Conservation (phyloP, 2,329 filamentous ascomycete genomes). For the Aureobasidium sp. region DNA sequence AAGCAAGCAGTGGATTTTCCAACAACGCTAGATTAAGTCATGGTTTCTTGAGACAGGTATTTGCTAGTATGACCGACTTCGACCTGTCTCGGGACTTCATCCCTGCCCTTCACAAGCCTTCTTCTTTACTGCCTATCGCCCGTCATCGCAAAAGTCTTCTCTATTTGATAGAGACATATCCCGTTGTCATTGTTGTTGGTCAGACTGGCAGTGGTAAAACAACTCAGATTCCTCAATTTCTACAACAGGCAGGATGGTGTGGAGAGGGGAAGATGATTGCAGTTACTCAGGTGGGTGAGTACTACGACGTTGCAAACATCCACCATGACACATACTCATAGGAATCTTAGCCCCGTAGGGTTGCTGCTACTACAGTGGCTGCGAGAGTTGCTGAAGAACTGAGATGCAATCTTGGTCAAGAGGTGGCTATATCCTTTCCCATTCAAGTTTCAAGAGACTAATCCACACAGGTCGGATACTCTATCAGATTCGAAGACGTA, state of each 20-base stretch:
- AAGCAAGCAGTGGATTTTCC: too few relatives aligned
- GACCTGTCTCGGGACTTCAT: conserved; percentile 50
- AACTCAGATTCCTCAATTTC: conserved; percentile 88
- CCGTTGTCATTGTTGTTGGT: conserved; percentile 82
- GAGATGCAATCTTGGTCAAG: conserved; percentile 76
- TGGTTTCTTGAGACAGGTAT: not conserved
- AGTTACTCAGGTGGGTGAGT: conserved; percentile 71
- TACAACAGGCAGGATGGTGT: conserved; percentile 86
- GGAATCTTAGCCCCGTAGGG: conserved; percentile 64
- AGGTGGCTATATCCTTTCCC: conserved; percentile 32
- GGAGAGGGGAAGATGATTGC: conserved; percentile 73
- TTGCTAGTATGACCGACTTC: conserved; percentile 24
- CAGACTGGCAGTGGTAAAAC: conserved; percentile 95
- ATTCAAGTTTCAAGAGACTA: not conserved
- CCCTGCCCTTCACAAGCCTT: conserved; percentile 77
- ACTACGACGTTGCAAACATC: conserved; percentile 14
- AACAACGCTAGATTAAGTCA: too few relatives aligned
- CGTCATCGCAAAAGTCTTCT: conserved; percentile 72
- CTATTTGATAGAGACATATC: conserved; percentile 76
- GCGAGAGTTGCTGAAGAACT: conserved; percentile 84
- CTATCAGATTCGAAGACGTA: conserved; percentile 84
- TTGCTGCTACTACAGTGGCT: conserved; percentile 86
- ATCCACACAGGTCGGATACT: conserved; percentile 58
- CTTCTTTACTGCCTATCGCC: conserved; percentile 77
- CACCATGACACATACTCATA: conserved; percentile 28